Base-by-base conservation (phyloP, 2,329 filamentous ascomycete species). In the Pseudocercospora fuligena region DNA sequence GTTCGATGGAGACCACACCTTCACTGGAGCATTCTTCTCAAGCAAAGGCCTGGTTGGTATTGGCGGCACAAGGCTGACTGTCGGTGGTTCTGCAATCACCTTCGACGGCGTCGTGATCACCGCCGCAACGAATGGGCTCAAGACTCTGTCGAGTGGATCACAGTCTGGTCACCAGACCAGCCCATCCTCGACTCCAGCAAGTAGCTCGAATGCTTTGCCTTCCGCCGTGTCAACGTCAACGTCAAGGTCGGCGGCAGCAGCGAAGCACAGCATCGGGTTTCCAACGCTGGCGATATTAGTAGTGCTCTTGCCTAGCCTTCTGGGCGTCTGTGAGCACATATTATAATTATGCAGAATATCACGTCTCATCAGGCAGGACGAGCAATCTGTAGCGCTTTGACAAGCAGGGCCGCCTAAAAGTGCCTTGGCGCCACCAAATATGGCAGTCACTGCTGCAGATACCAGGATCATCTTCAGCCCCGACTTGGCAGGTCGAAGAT, bases 401-500 rank as follows among this genome's bases (percentile, higher is more conserved):
- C 40, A 19, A 46, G 40, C 19, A 46, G 19, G 40, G 14, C 40
- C 19, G 40, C 19, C 21, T 25, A n/a, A 25, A 27, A 25, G 11
- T 25, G 49, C 49, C 49, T 53, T 53, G 49, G 23, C 49, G 14
- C 19, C 19, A 6, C 14, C 53, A 12, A 57, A 57, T 31, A 23
- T 21, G 53, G 53, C 16, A 36, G 23, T 36, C 31, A 29, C 16
- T 31, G 27, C 16, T 57, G 53, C 53, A 57, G 12, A 25, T 36
- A n/a, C 53, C 16, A 57, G 53, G 53, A 57, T 57, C 23, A 31
- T 57, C n/a, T 57, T n/a, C 53, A 31, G 29, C 53, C 29, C 12
- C 25, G 11, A 23, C 53, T 57, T 31, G 53, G 53, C 53, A 33
- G 9, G 16, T n/a, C 19, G 19, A 27, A 25, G 23, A 25, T 53